Evolutionary conservation across 2,329 filamentous ascomycete genomes (phyloP).

Genomic region (Spiromastix sp.): DNA sequence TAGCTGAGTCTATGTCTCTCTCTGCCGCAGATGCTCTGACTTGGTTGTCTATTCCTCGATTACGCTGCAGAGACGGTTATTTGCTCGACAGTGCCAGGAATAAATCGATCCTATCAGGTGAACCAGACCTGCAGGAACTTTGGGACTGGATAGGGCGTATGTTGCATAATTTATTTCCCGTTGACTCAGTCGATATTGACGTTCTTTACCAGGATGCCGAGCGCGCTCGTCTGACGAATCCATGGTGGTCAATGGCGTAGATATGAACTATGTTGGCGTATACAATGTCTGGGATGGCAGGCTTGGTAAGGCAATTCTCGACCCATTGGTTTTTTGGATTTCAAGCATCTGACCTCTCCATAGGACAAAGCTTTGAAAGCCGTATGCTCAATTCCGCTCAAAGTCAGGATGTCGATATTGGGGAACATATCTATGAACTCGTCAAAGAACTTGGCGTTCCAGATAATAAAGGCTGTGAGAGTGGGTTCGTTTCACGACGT

Average conservation of each 20-base stretch:
- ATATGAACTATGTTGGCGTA: constrained; percentile 52
- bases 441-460: constrained; percentile 42
- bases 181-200: constrained; percentile 3
- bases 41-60: constrained; percentile 30
- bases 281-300: constrained; percentile 49
- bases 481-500: constrained; percentile 45
- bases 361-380: constrained; percentile 24
- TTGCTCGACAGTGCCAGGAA: constrained; percentile 46
- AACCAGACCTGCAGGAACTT: constrained; percentile 46
- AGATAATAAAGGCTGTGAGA: constrained; percentile 40
- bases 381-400: constrained; percentile 20
- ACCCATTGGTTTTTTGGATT: neutral
- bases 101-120: constrained; percentile 43
- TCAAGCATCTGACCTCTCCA: constrained; percentile 6
- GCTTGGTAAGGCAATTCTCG: constrained; percentile 30
- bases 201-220: constrained; percentile 26
- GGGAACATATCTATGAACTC: constrained; percentile 39
- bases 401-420: constrained; percentile 18
- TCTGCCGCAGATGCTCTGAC: constrained; percentile 30
- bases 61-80: constrained; percentile 46
- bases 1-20: constrained; percentile 18
- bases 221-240: constrained; percentile 34
- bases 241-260: constrained; percentile 47
- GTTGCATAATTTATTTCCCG: constrained; percentile 10
- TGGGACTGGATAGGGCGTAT: constrained; percentile 49